Evolutionary conservation across 202 grass and related monocot genomes (phyloP).

Genomic region (Brachypodium distachyon): DNA sequence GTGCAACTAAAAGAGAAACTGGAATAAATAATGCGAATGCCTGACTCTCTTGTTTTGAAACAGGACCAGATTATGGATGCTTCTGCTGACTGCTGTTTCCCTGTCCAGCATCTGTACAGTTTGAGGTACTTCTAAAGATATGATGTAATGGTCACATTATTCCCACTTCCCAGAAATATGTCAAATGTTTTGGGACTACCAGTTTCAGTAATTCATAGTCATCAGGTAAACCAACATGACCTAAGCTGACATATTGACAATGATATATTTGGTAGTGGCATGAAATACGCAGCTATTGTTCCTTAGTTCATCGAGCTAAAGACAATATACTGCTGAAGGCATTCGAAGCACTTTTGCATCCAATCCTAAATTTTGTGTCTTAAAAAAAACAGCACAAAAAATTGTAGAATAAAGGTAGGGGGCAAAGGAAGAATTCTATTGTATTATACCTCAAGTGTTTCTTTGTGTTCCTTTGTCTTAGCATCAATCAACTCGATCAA

Average conservation of each 20-base stretch:
- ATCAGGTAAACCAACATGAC: background rate
- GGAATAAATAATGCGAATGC: background rate
- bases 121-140: background rate
- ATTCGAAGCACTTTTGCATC: background rate
- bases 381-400: background rate
- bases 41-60: too few relatives aligned
- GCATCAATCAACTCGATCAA: constrained; percentile 94
- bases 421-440: background rate
- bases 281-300: background rate
- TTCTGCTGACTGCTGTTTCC: background rate
- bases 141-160: background rate
- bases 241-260: background rate
- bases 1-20: background rate
- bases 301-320: background rate
- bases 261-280: background rate
- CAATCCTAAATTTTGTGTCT: background rate
- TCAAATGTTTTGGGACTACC: background rate
- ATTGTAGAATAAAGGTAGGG: background rate
- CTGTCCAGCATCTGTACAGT: background rate
- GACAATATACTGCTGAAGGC: constrained; percentile 3
- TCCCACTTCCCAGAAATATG: background rate
- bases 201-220: background rate
- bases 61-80: background rate
- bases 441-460: constrained; percentile 66
- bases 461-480: constrained; percentile 86